phyloP scores from a whole-genome alignment of 495 filamentous ascomycete species.

The Lepidopterella palustris region DNA sequence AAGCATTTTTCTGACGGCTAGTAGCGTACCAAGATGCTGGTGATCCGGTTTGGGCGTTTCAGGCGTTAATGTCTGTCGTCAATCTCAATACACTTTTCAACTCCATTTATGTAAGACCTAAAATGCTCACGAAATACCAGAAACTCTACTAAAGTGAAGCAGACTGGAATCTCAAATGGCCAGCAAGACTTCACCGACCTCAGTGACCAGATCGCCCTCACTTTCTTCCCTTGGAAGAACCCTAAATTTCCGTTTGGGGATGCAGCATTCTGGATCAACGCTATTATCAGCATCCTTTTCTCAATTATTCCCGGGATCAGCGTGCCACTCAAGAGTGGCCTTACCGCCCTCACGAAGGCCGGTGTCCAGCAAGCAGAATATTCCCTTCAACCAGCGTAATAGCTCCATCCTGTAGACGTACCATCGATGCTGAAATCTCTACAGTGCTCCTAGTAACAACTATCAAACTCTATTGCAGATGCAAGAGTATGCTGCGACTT shows the following conservation, averaged over 20 bases:
- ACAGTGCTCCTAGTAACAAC: background rate
- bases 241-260: constrained; percentile 8
- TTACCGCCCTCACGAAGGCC: background rate
- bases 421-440: background rate
- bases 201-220: background rate
- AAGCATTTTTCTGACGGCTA: background rate
- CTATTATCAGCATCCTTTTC: background rate
- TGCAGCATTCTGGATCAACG: constrained; percentile 10
- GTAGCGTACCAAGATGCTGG: background rate
- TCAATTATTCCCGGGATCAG: background rate
- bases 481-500: background rate
- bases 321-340: too few relatives aligned
- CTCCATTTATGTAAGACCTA: background rate
- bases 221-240: constrained; percentile 12
- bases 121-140: background rate
- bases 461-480: background rate
- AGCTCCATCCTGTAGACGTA: background rate
- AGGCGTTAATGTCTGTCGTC: background rate
- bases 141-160: background rate
- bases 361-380: background rate
- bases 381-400: constrained; percentile 1
- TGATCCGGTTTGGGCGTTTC: constrained; percentile 3
- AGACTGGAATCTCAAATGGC: constrained; percentile 10
- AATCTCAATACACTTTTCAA: constrained; percentile 14
- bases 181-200: constrained; percentile 8